phyloP scores from a whole-genome alignment of 2,329 filamentous ascomycete genomes.

The Calycina marina region DNA sequence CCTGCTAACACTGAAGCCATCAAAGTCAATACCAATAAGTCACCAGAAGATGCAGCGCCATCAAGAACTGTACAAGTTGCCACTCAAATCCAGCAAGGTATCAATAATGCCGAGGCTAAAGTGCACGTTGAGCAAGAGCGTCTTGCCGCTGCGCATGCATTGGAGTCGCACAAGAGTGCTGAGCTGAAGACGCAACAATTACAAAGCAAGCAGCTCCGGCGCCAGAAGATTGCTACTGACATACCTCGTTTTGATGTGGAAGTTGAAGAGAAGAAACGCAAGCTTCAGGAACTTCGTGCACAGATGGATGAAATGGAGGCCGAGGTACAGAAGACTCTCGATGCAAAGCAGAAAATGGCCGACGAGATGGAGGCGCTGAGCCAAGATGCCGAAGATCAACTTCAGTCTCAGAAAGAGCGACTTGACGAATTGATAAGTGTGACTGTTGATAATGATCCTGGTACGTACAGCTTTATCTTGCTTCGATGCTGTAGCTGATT shows the following conservation, averaged over 20 bases:
- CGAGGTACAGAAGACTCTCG: conserved; percentile 17
- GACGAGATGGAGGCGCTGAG: conserved; percentile 23
- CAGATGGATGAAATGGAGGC: conserved; percentile 22
- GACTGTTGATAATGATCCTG: conserved; percentile 10
- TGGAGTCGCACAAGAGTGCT: conserved; percentile 12
- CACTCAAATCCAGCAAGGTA: conserved; percentile 16
- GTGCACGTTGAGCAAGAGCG: conserved; percentile 13
- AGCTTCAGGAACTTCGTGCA: conserved; percentile 18
- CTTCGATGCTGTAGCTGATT: conserved; percentile 4
- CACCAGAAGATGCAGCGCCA: conserved; percentile 6
- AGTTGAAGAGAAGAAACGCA: conserved; percentile 17
- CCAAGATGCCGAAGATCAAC: conserved; percentile 22
- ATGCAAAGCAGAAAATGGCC: conserved; percentile 21
- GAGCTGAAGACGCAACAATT: conserved; percentile 14
- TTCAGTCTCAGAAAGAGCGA: conserved; percentile 22
- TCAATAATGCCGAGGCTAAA: conserved; percentile 10
- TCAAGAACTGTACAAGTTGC: conserved; percentile 17
- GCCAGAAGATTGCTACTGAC: conserved; percentile 20
- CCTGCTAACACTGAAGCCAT: conserved; percentile 2
- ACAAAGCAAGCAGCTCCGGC: conserved; percentile 20
- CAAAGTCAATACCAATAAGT: conserved; percentile 2
- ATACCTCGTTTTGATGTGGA: conserved; percentile 22
- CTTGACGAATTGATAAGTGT: conserved; percentile 17
- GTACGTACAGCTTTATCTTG: conserved; percentile 15
- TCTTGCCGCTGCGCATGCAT: conserved; percentile 15